Base-by-base conservation (phyloP, 2,329 filamentous ascomycete species). In the Westerdykella ornata region DNA sequence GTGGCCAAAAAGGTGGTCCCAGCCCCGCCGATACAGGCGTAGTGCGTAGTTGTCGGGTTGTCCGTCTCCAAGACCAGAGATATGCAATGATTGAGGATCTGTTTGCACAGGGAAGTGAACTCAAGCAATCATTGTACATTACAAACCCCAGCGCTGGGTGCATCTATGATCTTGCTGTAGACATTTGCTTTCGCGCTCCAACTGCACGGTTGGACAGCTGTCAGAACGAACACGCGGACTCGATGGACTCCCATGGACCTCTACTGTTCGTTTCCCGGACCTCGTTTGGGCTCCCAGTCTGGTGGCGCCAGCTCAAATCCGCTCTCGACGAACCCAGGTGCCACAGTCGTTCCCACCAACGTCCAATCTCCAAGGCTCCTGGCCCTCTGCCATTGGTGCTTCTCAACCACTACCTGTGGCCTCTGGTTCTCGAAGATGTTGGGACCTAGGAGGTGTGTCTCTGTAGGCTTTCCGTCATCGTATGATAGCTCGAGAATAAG, bases 311-410 rank as follows among this genome's bases (percentile, higher is more conserved):
- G 40, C 34, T 56, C 54, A 22, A 52, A 57, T 1, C 49, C 51
- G 20, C 44, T 42, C n/a, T 46, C 45, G 15, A 31, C 38, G 14
- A 57, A 57, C 3, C 42, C 53, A 3, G 53, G 51, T 2, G 54
- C 49, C 2, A 57, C 47, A 7, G 56, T 57, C 30, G 51, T 57
- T 3, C 62, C 73, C 1, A 75, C 71, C 13, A 76, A 59, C 3
- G 72, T 74, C 72, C 72, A 76, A 3, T 65, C 53, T 1, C 73
- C 73, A 26, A 63, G 44, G 34, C 70, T 73, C 41, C 54, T 58
- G 1, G 72, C 72, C 26, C 66, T 60, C 60, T 75, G 73, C 72
- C 73, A 76, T 42, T 67, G 63, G 12, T 55, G 47, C 38, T 59
- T 63, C 5, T 60, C 51, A 9, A 76, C 60, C 1, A 66, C 60